These are phyloP conservation scores for Borovskyia barvae DNA, from an alignment of 208 protist genomes.

Conservation along the genomic window DNA sequence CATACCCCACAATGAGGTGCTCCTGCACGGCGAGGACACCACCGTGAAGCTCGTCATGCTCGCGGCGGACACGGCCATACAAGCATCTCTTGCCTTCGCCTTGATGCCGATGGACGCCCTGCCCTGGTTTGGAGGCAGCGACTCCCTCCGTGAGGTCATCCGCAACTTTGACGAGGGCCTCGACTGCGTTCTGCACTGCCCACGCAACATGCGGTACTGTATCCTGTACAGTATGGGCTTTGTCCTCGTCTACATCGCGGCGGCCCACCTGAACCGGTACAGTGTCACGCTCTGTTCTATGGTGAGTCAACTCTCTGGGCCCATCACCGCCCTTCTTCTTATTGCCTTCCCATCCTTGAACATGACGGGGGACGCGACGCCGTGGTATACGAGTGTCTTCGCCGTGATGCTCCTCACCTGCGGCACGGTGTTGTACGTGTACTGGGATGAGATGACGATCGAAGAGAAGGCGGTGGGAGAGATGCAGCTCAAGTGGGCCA, in stretches of 20 bases:
- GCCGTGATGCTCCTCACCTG: slow-evolving; percentile 25
- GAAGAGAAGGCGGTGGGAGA: slow-evolving; percentile 39
- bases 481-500: slow-evolving; percentile 38
- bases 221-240: slow-evolving; percentile 50
- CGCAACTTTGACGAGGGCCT: slow-evolving; percentile 34
- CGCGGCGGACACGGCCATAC: slow-evolving; percentile 36
- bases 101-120: slow-evolving; percentile 53
- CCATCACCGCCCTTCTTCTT: slow-evolving; percentile 51
- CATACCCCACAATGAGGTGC: not conserved
- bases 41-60: slow-evolving; percentile 67
- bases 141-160: slow-evolving; percentile 27
- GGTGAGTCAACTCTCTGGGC: slow-evolving; percentile 54
- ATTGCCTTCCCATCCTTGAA: slow-evolving; percentile 44
- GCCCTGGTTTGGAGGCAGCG: slow-evolving; percentile 52
- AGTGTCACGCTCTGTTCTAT: slow-evolving; percentile 67
- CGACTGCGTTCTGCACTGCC: slow-evolving; percentile 43
- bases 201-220: slow-evolving; percentile 54
- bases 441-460: slow-evolving; percentile 46
- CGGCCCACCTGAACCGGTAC: slow-evolving; percentile 63
- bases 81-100: slow-evolving; percentile 28
- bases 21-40: slow-evolving; percentile 37
- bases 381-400: slow-evolving; percentile 42
- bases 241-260: slow-evolving; percentile 42
- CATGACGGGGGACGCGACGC: slow-evolving; percentile 29
- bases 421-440: slow-evolving; percentile 48